Percentiles rank a stretch among this genome's conserved stretches.
These are phyloP conservation scores for Pleochaeta shiraiana DNA, from an alignment of 2,329 filamentous ascomycete genomes.

Conservation along the genomic window DNA sequence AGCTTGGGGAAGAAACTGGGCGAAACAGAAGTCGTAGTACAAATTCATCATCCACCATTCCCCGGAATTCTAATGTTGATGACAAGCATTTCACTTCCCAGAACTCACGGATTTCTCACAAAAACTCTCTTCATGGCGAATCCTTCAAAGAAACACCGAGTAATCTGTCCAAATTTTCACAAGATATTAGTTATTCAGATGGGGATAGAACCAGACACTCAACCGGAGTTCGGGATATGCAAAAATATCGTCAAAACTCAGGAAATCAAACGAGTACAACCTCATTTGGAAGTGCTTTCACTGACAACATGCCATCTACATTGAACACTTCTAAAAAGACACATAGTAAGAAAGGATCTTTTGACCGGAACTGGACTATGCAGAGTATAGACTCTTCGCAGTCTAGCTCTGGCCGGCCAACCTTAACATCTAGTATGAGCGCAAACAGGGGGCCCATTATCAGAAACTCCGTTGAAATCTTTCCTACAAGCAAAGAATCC, in stretches of 20 bases:
- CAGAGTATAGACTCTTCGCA: conserved; percentile 21
- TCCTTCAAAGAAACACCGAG: conserved; percentile 22
- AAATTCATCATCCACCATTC: conserved; percentile 13
- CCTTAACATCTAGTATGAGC: conserved; percentile 12
- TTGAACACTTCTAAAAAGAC: neutral
- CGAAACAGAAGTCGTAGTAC: conserved; percentile 23
- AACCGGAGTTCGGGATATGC: conserved; percentile 59
- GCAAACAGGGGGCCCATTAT: conserved; percentile 8
- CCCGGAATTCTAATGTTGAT: conserved; percentile 15
- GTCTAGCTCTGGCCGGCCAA: conserved; percentile 13
- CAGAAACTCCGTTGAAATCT: conserved; percentile 17
- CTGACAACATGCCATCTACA: neutral
- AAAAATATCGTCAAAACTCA: conserved; percentile 72
- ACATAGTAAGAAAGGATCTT: conserved; percentile 46
- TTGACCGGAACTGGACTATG: conserved; percentile 49
- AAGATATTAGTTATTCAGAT: conserved; percentile 20
- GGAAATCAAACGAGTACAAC: conserved; percentile 6
- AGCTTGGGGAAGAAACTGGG: conserved; percentile 31
- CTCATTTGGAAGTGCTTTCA: neutral
- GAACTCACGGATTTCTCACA: conserved; percentile 14
- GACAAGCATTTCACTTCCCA: conserved; percentile 14
- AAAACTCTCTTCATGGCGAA: conserved; percentile 17
- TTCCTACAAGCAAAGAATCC: conserved; percentile 12
- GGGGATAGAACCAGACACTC: conserved; percentile 41
- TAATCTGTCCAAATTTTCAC: conserved; percentile 19